Base-by-base conservation (phyloP, 176 grass and related monocot genomes). In the Phyllostachys edulis region DNA sequence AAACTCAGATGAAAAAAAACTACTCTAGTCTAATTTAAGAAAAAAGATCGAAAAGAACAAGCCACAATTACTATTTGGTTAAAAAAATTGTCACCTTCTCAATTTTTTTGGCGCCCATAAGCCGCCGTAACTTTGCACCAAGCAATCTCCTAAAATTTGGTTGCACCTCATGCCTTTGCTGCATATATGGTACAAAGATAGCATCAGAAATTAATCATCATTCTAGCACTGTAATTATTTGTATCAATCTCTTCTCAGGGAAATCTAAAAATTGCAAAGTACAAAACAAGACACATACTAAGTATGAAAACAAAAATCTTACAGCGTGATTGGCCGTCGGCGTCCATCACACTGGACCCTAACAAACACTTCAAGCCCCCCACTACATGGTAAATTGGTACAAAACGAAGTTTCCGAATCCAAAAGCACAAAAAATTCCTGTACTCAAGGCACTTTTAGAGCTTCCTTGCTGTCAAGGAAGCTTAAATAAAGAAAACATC, bases 151-250 rank as follows among this genome's bases (percentile, higher is more conserved):
- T 92, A 84, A 94, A 96, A 69, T 90, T 95, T 41, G 87, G 77
- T 84, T 90, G 96, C 65, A 95, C 91, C 38, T 84, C 80, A 83
- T 87, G 85, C 74, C 84, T 93, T 95, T 93, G 87, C 96, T 98
- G 93, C 87, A 92, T 78, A 85, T 60, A 87, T 46, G 55, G 74
- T 59, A 87, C 20, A 86, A 81, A 78, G 39, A 85, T 7, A 72
- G 57, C 12, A 73, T 84, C 69, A 63, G n/a, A 27, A 73, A 83
- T 56, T 57, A 63, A 60, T 62, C 45, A 87, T 80, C 5, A 38
- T 71, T 68, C 65, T 47, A 75, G 70, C 15, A 67, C 40, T 55
- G 75, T 66, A 82, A 52, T 34, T 40, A 42, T 14, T 44, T 66
- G 34, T 54, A 59, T n/a, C 9, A 59, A 76, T 76, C 32, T 40